These are phyloP conservation scores for Ogataea pilisensis DNA, from an alignment of 805 yeast genomes.

Conservation along the genomic window DNA sequence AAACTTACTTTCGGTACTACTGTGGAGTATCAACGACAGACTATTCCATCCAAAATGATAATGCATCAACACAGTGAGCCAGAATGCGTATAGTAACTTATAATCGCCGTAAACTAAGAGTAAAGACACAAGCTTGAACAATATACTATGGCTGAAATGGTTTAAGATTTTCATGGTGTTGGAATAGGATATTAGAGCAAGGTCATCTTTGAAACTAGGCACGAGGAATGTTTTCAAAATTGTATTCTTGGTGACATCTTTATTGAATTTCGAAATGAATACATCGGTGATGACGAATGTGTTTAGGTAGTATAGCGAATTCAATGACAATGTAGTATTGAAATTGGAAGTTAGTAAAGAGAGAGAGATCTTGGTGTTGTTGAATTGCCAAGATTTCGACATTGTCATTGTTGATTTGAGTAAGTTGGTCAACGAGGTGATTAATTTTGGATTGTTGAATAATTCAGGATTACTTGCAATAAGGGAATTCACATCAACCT, in stretches of 20 bases:
- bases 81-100: conserved; percentile 36
- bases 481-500: conserved; percentile 17
- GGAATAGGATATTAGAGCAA: conserved; percentile 16
- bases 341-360: conserved; percentile 14
- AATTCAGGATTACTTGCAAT: conserved; percentile 15
- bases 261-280: conserved; percentile 23
- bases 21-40: conserved; percentile 24
- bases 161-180: conserved; percentile 17
- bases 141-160: conserved; percentile 13
- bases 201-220: conserved; percentile 27
- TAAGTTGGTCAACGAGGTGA: conserved; percentile 16
- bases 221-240: conserved; percentile 15
- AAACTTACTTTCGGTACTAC: conserved; percentile 9
- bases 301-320: conserved; percentile 23
- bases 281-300: conserved; percentile 16
- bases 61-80: conserved; percentile 39
- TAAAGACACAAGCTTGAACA: conserved; percentile 21
- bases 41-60: conserved; percentile 48
- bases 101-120: conserved; percentile 30
- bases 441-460: conserved; percentile 20
- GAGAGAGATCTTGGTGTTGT: conserved; percentile 11
- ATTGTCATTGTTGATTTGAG: conserved; percentile 13
- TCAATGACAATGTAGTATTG: conserved; percentile 10
- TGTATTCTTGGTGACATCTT: conserved; percentile 12
- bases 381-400: conserved; percentile 16